Evolutionary conservation across 345 rosid genomes (phyloP).

Genomic region (Syzygium aqueum): DNA sequence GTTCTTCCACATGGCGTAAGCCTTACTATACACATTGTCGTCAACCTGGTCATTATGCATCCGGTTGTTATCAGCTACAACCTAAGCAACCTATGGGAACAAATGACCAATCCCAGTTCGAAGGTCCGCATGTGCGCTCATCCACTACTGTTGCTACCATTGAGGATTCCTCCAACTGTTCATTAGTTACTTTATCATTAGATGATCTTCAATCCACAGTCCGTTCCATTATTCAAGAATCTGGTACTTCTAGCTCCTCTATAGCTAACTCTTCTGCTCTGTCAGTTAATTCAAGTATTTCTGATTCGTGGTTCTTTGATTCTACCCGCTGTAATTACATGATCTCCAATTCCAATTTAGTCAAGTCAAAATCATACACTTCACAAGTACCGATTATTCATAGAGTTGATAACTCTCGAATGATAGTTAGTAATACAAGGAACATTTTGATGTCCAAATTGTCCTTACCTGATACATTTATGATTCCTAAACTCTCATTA

Average conservation of each 20-base stretch:
- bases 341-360: not conserved
- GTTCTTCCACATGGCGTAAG: not conserved
- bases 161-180: not conserved
- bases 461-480: not conserved
- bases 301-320: not conserved
- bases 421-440: not conserved
- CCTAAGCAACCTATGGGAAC: not conserved
- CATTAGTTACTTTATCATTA: not conserved
- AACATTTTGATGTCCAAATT: not conserved
- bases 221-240: not conserved
- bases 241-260: no score
- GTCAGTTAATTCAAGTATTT: not conserved
- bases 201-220: not conserved
- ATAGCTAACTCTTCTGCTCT: not conserved
- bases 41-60: not conserved
- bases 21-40: not conserved
- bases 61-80: not conserved
- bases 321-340: not conserved
- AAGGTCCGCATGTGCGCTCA: accelerated
- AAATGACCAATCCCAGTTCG: not conserved
- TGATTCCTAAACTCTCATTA: not conserved
- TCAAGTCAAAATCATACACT: not conserved
- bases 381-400: not conserved
- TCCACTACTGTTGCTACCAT: not conserved
- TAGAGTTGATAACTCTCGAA: not conserved